These are phyloP conservation scores for Colletotrichum agaves DNA, from an alignment of 2,329 filamentous ascomycete genomes.

Conservation along the genomic window DNA sequence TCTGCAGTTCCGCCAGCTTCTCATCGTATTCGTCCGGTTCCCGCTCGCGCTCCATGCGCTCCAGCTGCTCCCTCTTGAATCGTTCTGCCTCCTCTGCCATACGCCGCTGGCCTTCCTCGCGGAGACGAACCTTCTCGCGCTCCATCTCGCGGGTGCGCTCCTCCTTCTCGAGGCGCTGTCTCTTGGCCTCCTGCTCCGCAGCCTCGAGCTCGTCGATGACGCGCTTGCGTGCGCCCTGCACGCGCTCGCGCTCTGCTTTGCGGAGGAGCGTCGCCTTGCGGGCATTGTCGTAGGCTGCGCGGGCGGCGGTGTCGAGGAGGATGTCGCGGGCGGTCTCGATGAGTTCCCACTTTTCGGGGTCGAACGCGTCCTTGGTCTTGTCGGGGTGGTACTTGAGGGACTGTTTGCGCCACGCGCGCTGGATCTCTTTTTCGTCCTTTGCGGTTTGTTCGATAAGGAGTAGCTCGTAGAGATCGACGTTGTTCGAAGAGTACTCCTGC, in stretches of 20 bases:
- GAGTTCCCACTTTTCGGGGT: slow-evolving; percentile 84
- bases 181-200: slow-evolving; percentile 74
- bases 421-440: slow-evolving; percentile 77
- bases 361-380: slow-evolving; percentile 81
- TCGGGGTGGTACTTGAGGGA: slow-evolving; percentile 95
- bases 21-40: slow-evolving; percentile 46
- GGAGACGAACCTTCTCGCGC: slow-evolving; percentile 50
- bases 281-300: slow-evolving; percentile 81
- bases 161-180: slow-evolving; percentile 62
- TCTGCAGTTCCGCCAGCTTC: slow-evolving; percentile 38
- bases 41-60: slow-evolving; percentile 43
- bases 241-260: slow-evolving; percentile 75
- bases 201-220: slow-evolving; percentile 90
- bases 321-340: slow-evolving; percentile 90
- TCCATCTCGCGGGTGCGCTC: slow-evolving; percentile 49
- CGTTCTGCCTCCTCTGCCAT: slow-evolving; percentile 52
- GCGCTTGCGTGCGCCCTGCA: slow-evolving; percentile 76
- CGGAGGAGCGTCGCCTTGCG: slow-evolving; percentile 77
- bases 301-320: slow-evolving; percentile 75
- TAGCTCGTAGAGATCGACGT: slow-evolving; percentile 81
- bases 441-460: slow-evolving; percentile 71
- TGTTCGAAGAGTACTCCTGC: slow-evolving; percentile 68
- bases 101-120: slow-evolving; percentile 48
- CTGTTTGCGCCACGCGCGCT: slow-evolving; percentile 84
- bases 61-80: slow-evolving; percentile 47